These are phyloP conservation scores for Gliomastix tumulicola DNA, from an alignment of 2,329 filamentous ascomycete genomes.

Conservation along the genomic window DNA sequence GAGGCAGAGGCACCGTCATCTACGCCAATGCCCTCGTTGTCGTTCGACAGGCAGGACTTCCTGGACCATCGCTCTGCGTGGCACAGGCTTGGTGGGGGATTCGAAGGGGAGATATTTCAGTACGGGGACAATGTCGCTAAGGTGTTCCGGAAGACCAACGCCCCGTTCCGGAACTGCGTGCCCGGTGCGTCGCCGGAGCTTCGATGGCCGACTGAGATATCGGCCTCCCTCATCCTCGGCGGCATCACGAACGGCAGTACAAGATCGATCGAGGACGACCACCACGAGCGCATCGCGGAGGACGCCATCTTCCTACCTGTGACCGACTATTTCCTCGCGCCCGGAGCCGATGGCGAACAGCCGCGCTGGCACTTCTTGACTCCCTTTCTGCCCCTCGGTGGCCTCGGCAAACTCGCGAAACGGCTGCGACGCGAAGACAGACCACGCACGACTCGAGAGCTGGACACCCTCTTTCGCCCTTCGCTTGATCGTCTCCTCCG, in stretches of 20 bases:
- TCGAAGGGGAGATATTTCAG: slow-evolving; percentile 19
- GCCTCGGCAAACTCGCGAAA: slow-evolving; percentile 14
- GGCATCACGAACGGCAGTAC: slow-evolving; percentile 5
- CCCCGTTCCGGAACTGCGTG: slow-evolving; percentile 23
- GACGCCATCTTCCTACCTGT: slow-evolving; percentile 16
- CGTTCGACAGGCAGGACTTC: slow-evolving; percentile 7
- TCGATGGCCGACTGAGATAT: slow-evolving; percentile 23
- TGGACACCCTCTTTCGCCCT: slow-evolving; percentile 18
- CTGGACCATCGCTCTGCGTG: slow-evolving; percentile 14
- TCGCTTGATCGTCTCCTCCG: slow-evolving; percentile 18
- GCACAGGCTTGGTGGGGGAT: slow-evolving; percentile 17
- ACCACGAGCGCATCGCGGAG: slow-evolving; percentile 1
- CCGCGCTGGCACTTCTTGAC: slow-evolving; percentile 20
- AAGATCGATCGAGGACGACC: too few relatives aligned
- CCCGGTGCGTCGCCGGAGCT: slow-evolving; percentile 3
- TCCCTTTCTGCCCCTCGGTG: slow-evolving; percentile 15
- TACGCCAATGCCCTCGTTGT: too few relatives aligned
- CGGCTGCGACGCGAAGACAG: slow-evolving; percentile 9
- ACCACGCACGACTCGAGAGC: slow-evolving; percentile 11
- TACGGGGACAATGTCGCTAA: slow-evolving; percentile 20
- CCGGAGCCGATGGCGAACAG: background rate
- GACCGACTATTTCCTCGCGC: slow-evolving; percentile 19
- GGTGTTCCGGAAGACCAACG: slow-evolving; percentile 13
- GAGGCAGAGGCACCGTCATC: too few relatives aligned
- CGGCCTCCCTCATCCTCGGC: slow-evolving; percentile 18